These are phyloP conservation scores for Pyronema omphalodes DNA, from an alignment of 495 filamentous ascomycete genomes.

Conservation along the genomic window DNA sequence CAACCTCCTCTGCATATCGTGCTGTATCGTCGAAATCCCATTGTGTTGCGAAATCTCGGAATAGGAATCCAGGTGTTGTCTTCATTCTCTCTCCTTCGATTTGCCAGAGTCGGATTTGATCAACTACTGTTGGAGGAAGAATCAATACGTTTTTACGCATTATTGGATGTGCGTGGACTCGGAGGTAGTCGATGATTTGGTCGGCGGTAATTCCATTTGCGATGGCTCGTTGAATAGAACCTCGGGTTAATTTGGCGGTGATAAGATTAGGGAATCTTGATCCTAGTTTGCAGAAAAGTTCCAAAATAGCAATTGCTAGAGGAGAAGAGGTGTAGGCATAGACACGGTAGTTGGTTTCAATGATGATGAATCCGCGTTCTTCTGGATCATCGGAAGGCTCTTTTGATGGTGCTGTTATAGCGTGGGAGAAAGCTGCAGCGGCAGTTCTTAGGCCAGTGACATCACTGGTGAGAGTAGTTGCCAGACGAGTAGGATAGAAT, in stretches of 20 bases:
- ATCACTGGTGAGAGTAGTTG: constrained; percentile 83
- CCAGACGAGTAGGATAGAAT: constrained; percentile 88
- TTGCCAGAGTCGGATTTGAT: constrained; percentile 96
- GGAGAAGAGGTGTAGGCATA: constrained; percentile 92
- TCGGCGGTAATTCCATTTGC: constrained; percentile 79
- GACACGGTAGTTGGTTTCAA: constrained; percentile 97
- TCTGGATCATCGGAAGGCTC: constrained; percentile 36
- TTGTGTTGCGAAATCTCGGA: constrained; percentile 63
- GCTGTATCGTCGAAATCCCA: constrained; percentile 60
- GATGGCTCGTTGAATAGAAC: constrained; percentile 71
- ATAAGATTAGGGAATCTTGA: constrained; percentile 85
- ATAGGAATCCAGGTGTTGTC: constrained; percentile 61
- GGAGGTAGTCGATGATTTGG: constrained; percentile 80
- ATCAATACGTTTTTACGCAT: constrained; percentile 56
- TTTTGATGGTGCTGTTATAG: constrained; percentile 36
- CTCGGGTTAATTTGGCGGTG: constrained; percentile 68
- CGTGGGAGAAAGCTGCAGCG: constrained; percentile 34
- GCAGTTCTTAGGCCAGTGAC: constrained; percentile 46
- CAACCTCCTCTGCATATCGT: constrained; percentile 73
- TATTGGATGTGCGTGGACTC: constrained; percentile 79
- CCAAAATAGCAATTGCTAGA: constrained; percentile 83
- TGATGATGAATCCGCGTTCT: constrained; percentile 66
- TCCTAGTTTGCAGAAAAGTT: constrained; percentile 66
- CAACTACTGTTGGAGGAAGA: constrained; percentile 84
- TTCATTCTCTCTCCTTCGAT: constrained; percentile 87